These are phyloP conservation scores for Ulota crispa DNA, from an alignment of 225 moss, liverwort and hornwort species.

Conservation along the genomic window DNA sequence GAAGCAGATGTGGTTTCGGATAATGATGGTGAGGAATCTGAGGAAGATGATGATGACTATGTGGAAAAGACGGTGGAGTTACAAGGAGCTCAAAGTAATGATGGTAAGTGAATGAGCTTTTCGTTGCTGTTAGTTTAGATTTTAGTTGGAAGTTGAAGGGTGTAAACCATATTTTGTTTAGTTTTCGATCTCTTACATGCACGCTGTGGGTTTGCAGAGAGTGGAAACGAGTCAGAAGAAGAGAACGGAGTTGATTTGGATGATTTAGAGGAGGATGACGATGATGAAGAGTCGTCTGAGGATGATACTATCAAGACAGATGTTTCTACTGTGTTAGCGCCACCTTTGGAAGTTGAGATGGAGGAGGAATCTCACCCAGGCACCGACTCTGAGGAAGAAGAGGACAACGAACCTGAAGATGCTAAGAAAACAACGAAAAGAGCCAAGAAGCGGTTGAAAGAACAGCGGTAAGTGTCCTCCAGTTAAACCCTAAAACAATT, in stretches of 20 bases:
- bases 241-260: conserved; percentile 43
- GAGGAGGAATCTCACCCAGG: conserved; percentile 56
- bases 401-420: conserved; percentile 48
- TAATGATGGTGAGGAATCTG: conserved; percentile 34
- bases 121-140: not conserved
- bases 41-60: conserved; percentile 28
- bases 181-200: not conserved
- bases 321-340: conserved; percentile 37
- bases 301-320: conserved; percentile 23
- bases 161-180: conserved; percentile 7
- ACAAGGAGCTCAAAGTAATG: conserved; percentile 19
- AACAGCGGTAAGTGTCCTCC: conserved; percentile 53
- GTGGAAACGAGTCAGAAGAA: conserved; percentile 37
- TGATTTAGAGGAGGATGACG: conserved; percentile 59
- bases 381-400: conserved; percentile 41
- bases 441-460: conserved; percentile 69
- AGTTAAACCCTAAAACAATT: not conserved
- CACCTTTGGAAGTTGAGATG: conserved; percentile 82
- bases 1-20: conserved; percentile 22
- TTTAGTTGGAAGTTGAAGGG: not conserved
- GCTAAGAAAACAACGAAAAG: conserved; percentile 55
- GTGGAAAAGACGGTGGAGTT: conserved; percentile 16
- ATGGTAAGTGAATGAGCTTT: conserved; percentile 21
- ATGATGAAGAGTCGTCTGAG: conserved; percentile 47
- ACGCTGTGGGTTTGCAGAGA: conserved; percentile 28